Evolutionary conservation across 2,329 filamentous ascomycete species (phyloP).

Genomic region (Exophiala phaeomuriformis): DNA sequence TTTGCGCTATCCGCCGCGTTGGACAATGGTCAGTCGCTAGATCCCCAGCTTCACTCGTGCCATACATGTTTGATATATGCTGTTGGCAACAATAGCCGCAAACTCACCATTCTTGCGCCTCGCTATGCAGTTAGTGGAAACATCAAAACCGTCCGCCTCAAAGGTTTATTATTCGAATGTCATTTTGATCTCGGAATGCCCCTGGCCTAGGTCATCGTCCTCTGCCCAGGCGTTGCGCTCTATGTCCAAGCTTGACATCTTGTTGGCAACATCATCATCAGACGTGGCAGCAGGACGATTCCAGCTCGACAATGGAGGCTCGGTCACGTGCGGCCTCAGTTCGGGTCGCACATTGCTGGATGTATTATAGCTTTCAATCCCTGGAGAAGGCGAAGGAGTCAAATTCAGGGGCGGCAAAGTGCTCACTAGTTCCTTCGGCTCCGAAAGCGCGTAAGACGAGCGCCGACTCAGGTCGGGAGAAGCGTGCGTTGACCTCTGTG

Average conservation of each 20-base stretch:
- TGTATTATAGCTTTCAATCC: slow-evolving; percentile 13
- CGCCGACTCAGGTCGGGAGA: slow-evolving; percentile 6
- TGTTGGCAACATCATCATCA: slow-evolving; percentile 1
- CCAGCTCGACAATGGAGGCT: slow-evolving; percentile 11
- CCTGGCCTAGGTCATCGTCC: slow-evolving; percentile 58
- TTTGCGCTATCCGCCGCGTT: no score
- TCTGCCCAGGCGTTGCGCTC: slow-evolving; percentile 63
- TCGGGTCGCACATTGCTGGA: slow-evolving; percentile 19
- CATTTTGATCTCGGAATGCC: slow-evolving; percentile 70
- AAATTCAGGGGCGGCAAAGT: slow-evolving; percentile 24
- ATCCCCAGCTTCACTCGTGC: neutral
- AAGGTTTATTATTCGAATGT: slow-evolving; percentile 59
- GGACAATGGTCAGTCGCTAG: neutral
- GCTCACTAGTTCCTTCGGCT: slow-evolving; percentile 24
- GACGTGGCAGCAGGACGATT: neutral
- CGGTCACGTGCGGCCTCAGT: slow-evolving; percentile 21
- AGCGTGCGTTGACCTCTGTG: slow-evolving; percentile 13
- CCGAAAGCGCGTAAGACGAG: slow-evolving; percentile 5
- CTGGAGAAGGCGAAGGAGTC: slow-evolving; percentile 8
- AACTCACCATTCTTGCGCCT: slow-evolving; percentile 4
- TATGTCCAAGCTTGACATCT: slow-evolving; percentile 31
- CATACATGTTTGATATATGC: neutral
- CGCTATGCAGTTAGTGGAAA: slow-evolving; percentile 16
- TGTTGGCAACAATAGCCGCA: neutral
- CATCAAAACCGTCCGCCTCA: neutral